These are phyloP conservation scores for Oryza longistaminata DNA, from an alignment of 176 grass and related monocot species.

Conservation along the genomic window DNA sequence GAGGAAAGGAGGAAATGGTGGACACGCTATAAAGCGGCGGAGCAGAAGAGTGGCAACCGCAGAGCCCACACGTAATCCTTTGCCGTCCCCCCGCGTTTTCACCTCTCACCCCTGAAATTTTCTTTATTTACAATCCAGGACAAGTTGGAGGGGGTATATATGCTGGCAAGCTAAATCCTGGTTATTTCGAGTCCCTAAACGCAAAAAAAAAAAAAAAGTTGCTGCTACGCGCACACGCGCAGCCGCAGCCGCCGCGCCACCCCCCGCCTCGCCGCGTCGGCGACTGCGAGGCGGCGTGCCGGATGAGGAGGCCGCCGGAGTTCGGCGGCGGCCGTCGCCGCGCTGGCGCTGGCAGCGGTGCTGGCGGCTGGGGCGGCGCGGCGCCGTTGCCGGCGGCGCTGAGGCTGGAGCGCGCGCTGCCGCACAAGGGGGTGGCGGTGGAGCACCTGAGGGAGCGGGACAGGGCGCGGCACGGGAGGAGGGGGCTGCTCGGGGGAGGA, in stretches of 20 bases:
- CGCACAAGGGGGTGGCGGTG: conserved; percentile 51
- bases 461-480: conserved; percentile 54
- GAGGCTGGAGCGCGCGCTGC: conserved; percentile 73
- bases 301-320: conserved; percentile 64
- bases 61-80: conserved; percentile 37
- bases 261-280: conserved; percentile 39
- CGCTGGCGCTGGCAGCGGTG: conserved; percentile 1
- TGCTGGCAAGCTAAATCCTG: background rate
- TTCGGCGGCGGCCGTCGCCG: background rate
- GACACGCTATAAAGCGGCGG: conserved; percentile 31
- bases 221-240: conserved; percentile 42
- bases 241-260: conserved; percentile 34
- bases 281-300: background rate
- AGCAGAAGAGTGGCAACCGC: background rate
- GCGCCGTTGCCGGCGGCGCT: conserved; percentile 39
- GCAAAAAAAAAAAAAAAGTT: background rate
- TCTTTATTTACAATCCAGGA: background rate
- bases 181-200: background rate
- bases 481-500: conserved; percentile 44
- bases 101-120: background rate
- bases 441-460: conserved; percentile 74
- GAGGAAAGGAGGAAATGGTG: background rate
- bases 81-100: background rate
- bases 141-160: background rate
- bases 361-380: background rate